Percentiles rank a stretch among this genome's conserved stretches.
phyloP scores from a whole-genome alignment of 139 green algal species.

The Tetradesmus lagerheimii region DNA sequence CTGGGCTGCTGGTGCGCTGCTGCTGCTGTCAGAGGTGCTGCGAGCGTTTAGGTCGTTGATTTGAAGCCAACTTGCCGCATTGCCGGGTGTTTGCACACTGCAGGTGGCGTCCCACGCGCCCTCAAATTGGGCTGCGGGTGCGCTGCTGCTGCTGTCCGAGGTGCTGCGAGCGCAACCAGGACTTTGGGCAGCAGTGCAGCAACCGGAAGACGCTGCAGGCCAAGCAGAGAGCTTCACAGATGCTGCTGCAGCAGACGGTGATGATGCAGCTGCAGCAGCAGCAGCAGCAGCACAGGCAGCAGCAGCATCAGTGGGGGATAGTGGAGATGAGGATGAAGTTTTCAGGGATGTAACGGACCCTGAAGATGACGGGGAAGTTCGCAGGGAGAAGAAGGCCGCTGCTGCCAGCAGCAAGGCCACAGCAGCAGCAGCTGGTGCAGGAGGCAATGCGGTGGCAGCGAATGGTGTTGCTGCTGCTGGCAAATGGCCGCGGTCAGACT shows the following conservation, averaged over 20 bases:
- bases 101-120: conserved; percentile 54
- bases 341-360: background rate
- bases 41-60: no score
- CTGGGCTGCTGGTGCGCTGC: conserved; percentile 86
- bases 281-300: conserved; percentile 43
- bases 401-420: conserved; percentile 6
- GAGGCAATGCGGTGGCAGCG: conserved; percentile 15
- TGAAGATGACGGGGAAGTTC: conserved; percentile 25
- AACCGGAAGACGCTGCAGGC: conserved; percentile 78
- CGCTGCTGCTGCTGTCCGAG: conserved; percentile 90
- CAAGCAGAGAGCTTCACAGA: conserved; percentile 80
- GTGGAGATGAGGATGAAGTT: conserved; percentile 19
- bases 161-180: conserved; percentile 63
- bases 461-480: background rate
- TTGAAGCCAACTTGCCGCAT: no score
- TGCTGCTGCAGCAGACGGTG: conserved; percentile 29
- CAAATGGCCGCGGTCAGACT: conserved; percentile 58
- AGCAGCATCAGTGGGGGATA: conserved; percentile 21
- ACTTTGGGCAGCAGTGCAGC: conserved; percentile 85
- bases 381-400: background rate
- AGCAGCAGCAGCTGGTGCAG: conserved; percentile 28
- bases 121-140: conserved; percentile 87
- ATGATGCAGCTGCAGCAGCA: conserved; percentile 46
- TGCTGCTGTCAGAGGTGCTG: conserved; percentile 84
- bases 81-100: background rate